These are phyloP conservation scores for Malassezia psittaci DNA, from an alignment of 1,284 basidiomycete species.

Conservation along the genomic window DNA sequence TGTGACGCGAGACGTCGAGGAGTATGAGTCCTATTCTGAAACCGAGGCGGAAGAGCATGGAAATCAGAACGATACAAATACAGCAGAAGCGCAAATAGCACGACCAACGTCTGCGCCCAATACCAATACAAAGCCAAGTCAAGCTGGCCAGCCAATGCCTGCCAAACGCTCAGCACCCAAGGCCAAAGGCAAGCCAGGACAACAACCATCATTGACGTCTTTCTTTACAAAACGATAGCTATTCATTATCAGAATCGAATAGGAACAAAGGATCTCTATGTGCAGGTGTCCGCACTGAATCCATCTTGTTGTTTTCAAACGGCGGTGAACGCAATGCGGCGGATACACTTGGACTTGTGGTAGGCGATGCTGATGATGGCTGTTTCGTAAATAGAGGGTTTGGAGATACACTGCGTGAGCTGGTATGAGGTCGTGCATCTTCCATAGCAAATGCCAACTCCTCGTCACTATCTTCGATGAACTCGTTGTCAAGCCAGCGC, in stretches of 20 bases:
- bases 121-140: neutral
- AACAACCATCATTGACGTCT: constrained; percentile 10
- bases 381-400: neutral
- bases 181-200: neutral
- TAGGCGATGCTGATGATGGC: neutral
- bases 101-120: neutral
- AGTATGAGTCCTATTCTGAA: constrained; percentile 36
- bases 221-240: constrained; percentile 14
- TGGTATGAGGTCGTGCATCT: neutral
- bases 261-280: neutral
- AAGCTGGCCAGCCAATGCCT: neutral
- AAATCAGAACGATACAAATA: neutral
- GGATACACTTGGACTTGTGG: neutral
- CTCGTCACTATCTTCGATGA: constrained; percentile 42
- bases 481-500: constrained; percentile 26
- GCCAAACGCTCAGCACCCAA: neutral
- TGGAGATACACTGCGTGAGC: constrained; percentile 1
- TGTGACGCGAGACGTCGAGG: constrained; percentile 25
- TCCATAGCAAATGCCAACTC: constrained; percentile 29
- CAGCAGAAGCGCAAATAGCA: neutral
- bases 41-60: constrained; percentile 15
- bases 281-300: neutral
- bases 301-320: neutral
- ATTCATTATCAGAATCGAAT: constrained; percentile 3
- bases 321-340: neutral